Evolutionary conservation across 2,329 filamentous ascomycete genomes (phyloP), one percentile per base, ranked within the genome.

Genomic region (Stemphylium lycopersici): DNA sequence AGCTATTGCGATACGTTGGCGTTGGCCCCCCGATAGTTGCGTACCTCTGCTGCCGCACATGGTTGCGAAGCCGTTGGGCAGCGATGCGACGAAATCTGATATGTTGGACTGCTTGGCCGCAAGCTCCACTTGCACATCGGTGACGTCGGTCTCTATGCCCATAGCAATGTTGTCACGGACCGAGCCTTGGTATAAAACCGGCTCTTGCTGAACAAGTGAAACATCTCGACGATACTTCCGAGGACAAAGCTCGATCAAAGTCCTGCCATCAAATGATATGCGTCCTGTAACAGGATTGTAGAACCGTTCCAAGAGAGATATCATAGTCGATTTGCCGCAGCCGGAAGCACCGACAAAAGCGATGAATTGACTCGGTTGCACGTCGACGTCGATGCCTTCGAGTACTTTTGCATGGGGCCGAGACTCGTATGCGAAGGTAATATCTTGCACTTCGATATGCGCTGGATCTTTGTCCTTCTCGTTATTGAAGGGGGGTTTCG

Each of bases 301-400:
- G 79, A 98, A 98, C 20, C 95, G 89, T 74, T 98, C 93, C 16
- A 98, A 80, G 3, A 98, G 83, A 1, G 91, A 89, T 65, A 98
- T 95, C 0, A 92, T 96, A 0, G 95, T 98, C 47, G 87, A 91
- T 79, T 99, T 98, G 52, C 95, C 95, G 70, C 95, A 97, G 2
- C 95, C 93, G 34, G 89, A 93, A 0, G 93, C 89, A 6, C 95
- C 95, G 6, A 98, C 95, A 2, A 98, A 84, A 0, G 95, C 95
- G 8, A 93, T 84, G 67, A 93, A 95, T 72, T 93, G 88, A 6
- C 90, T 90, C 0, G 90, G 89, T 36, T 52, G 62, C 16, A 72
- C 84, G 31, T 80, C 81, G 6, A 95, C 80, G 73, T 93, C 88
- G 29, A 98, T 82, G 0, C 92, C 91, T 29, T 91, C 87, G 1